Base-by-base conservation (phyloP, 1,284 basidiomycete genomes). In the Naganishia liquefaciens region DNA sequence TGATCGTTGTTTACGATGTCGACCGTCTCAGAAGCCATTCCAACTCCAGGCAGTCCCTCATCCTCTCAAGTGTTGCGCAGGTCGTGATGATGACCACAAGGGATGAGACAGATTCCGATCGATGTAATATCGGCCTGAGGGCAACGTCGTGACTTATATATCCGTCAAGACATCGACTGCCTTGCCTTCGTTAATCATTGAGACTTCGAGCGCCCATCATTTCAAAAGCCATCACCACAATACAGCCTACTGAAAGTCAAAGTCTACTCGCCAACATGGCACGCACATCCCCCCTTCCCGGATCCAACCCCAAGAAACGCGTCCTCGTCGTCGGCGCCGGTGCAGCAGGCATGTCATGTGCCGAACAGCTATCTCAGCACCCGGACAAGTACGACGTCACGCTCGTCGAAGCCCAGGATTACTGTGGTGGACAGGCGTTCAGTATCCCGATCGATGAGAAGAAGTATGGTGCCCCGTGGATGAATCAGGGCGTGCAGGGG, bases 371-470 rank as follows among this genome's bases (percentile, higher is more conserved):
- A 67, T 81, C 83, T 55, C 80, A 79, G 57, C 84, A 84, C 70
- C 83, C 86, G 0, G 84, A 85, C 68, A 80, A 77, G 61, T 87
- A 83, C 73, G 77, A 82, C 25, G 83, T 86, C 33, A 83, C 82
- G 5, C 73, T 86, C 25, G 83, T 84, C 72, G 74, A 86, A 67
- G 80, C 83, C 54, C 80, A 82, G 65, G 75, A 77, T 25, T 81
- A 82, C 57, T 78, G 82, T 5, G 86, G 85, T 21, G 86, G 83
- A n/a, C 86, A 85, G 80, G 84, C 83, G 7, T 86, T 84, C 65
- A 84, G 82, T 25, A 81, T 84, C 78, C 75, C 76, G 10, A 82
- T 86, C 67, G 82, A 85, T 67, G 72, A 80, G 46, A 70, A 75
- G 39, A 79, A 80, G 70, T 82, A 81, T 69, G 84, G 84, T 13